Conservation (phyloP, 2,329 filamentous ascomycete species). For the Botryosphaeria agaves region DNA sequence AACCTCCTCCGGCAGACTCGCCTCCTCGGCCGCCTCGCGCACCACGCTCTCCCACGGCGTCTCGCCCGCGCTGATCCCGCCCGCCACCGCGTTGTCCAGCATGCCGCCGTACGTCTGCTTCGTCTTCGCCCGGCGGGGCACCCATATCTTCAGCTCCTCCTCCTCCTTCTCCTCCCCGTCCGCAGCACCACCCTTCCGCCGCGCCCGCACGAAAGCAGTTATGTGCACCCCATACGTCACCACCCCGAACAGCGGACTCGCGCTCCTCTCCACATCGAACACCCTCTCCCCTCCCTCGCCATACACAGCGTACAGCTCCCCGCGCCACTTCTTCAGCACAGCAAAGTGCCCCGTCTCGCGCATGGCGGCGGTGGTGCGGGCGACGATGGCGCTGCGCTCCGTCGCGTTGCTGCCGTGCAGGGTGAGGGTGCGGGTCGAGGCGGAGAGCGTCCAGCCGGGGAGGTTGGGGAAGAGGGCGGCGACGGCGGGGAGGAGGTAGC, state of each 20-base stretch:
- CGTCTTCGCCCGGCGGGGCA: conserved; percentile 53
- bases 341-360: conserved; percentile 54
- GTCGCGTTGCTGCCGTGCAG: conserved; percentile 40
- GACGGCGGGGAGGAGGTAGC: conserved; percentile 43
- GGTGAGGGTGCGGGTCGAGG: conserved; percentile 37
- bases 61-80: conserved; percentile 68
- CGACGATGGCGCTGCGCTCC: conserved; percentile 42
- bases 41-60: conserved; percentile 65
- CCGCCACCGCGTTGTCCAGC: conserved; percentile 87
- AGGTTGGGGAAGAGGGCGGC: conserved; percentile 38
- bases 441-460: conserved; percentile 40
- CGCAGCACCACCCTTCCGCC: too few species aligned
- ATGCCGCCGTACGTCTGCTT: conserved; percentile 88
- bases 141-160: conserved; percentile 61
- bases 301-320: conserved; percentile 69
- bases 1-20: conserved; percentile 53
- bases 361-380: conserved; percentile 47
- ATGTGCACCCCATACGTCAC: conserved; percentile 66
- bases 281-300: conserved; percentile 41
- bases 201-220: conserved; percentile 45
- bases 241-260: conserved; percentile 55
- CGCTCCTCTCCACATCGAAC: conserved; percentile 62
- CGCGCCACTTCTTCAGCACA: conserved; percentile 60
- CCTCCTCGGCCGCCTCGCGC: conserved; percentile 80
- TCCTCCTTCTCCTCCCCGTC: conserved; percentile 15